These are phyloP conservation scores for Trypanosoma boissoni DNA, from an alignment of 208 protist genomes.

Conservation along the genomic window DNA sequence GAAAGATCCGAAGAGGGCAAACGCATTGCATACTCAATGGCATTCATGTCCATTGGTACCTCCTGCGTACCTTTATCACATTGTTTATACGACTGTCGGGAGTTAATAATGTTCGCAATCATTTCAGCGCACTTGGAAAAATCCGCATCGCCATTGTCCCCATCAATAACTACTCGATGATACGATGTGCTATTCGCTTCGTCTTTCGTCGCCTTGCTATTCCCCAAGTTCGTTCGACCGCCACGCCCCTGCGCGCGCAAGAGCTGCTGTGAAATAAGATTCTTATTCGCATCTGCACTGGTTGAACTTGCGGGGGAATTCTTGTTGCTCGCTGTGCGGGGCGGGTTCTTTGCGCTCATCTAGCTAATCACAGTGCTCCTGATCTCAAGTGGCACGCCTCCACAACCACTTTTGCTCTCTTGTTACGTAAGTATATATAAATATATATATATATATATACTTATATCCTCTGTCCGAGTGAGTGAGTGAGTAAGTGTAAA, in stretches of 20 bases:
- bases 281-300: neutral
- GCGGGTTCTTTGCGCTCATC: neutral
- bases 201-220: neutral
- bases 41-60: conserved; percentile 25
- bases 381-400: too few species aligned
- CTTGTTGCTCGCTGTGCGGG: neutral
- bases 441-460: too few species aligned
- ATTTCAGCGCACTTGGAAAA: conserved; percentile 73
- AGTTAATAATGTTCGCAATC: conserved; percentile 59
- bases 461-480: too few species aligned
- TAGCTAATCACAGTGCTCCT: too few species aligned
- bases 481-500: neutral
- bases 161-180: conserved; percentile 73
- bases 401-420: too few species aligned
- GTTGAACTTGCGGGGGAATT: neutral
- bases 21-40: conserved; percentile 25
- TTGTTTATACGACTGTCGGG: conserved; percentile 67
- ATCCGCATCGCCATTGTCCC: conserved; percentile 72
- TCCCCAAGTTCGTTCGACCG: neutral
- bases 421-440: too few species aligned
- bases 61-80: conserved; percentile 71
- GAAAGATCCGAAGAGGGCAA: neutral
- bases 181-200: conserved; percentile 24
- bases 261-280: conserved; percentile 10
- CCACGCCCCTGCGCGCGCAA: neutral